Evolutionary conservation across 345 rosid species (phyloP), one percentile per base, ranked within the genome.

Genomic region (Balakata baccata): DNA sequence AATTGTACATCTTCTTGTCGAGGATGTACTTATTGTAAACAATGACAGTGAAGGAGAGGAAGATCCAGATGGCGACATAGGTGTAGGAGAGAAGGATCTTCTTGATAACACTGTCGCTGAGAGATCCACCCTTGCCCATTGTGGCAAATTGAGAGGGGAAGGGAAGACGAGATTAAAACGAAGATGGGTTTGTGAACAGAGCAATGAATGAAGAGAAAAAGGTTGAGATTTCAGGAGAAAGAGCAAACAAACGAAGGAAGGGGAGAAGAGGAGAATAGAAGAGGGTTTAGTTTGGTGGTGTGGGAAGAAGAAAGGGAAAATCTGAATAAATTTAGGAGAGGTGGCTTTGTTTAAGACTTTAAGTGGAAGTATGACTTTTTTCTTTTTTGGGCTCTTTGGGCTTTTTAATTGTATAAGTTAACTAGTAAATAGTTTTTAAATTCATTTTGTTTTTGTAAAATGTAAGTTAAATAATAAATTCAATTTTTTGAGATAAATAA

Each of bases 1-100:
- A 94, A 75, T 92, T 90, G 87, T 92, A 94, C 93, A 94, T 87
- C 87, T 94, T 92, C 82, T 89, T 89, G 86, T 94, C 98, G 52
- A 94, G 93, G 92, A 94, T 94, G 90, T 90, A 94, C 72, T 94
- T 94, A 90, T 94, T 94, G 94, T 90, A 94, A 66, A 94, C 98
- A 84, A 94, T 94, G 64, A 94, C 98, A 41, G 97, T 92, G 91
- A 94, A 94, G 81, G 92, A 87, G 45, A 94, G 95, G 96, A 92
- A 94, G 93, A 94, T 92, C 98, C 98, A 94, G 79, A 92, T 82
- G 64, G 87, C 92, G 0, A 94, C 98, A 79, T 94, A 94, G 59
- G 92, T 77, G 93, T 94, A 94, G 45, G 98, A 92, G 29, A 94
- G 93, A 68, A 94, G 68, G 91, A 94, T 90, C 88, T 92, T 90